Percentiles rank a stretch among this genome's conserved stretches.
Evolutionary conservation across 1,139 yeast species (phyloP).

Genomic region (Sugiyamaella japonica): DNA sequence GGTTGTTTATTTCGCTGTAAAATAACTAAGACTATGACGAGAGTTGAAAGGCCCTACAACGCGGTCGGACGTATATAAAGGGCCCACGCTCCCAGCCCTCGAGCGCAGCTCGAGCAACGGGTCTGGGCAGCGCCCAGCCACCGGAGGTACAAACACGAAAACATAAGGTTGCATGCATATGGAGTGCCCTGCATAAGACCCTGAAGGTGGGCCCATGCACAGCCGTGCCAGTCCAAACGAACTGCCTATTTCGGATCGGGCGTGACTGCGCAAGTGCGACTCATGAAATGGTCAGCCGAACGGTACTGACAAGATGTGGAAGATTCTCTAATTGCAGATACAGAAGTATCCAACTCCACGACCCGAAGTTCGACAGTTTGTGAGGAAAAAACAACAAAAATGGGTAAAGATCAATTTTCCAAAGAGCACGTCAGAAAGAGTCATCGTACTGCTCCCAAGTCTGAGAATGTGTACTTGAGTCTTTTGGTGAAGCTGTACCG

Average conservation of each 20-base stretch:
- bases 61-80: too few species aligned
- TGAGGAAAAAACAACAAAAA: constrained; percentile 39
- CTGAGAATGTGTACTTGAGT: constrained; percentile 98
- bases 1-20: too few species aligned
- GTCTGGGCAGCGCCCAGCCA: background rate
- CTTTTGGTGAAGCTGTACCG: constrained; percentile 97
- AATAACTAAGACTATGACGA: too few species aligned
- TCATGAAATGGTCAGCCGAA: background rate
- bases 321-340: constrained; percentile 4
- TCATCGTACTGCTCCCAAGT: constrained; percentile 99
- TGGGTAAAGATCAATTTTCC: constrained; percentile 98
- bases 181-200: background rate
- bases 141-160: background rate
- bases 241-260: background rate
- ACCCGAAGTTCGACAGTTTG: constrained; percentile 15
- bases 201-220: background rate
- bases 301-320: background rate
- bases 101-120: too few species aligned
- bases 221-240: background rate
- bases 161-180: constrained; percentile 6
- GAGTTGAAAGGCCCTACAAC: too few species aligned
- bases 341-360: constrained; percentile 7
- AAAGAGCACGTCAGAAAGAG: constrained; percentile 95
- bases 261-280: constrained; percentile 1
- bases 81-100: too few species aligned